Conservation (phyloP, 257 asterid genomes). For the Sherardia arvensis region DNA sequence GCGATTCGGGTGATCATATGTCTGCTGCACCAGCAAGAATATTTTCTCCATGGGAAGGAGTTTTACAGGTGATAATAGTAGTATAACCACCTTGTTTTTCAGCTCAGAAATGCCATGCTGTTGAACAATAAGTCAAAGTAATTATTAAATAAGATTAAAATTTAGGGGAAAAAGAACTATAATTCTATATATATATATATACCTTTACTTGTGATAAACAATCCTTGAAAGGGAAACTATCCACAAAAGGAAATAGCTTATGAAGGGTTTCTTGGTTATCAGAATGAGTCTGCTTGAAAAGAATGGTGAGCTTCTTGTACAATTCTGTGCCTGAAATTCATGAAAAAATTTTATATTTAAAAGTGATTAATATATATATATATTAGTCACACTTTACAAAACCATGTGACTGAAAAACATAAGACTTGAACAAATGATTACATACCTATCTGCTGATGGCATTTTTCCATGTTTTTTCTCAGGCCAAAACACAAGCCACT, state of each 20-base stretch:
- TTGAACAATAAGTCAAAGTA: slow-evolving; percentile 7
- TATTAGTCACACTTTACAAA: background rate
- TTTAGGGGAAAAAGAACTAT: background rate
- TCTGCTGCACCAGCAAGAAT: slow-evolving; percentile 41
- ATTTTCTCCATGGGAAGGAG: slow-evolving; percentile 40
- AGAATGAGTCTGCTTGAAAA: slow-evolving; percentile 27
- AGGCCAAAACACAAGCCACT: slow-evolving; percentile 32
- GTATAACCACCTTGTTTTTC: slow-evolving; percentile 50
- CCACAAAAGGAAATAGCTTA: slow-evolving; percentile 34
- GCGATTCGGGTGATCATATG: slow-evolving; percentile 25
- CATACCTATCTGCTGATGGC: slow-evolving; percentile 52
- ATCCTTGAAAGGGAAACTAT: slow-evolving; percentile 39
- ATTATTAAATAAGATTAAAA: background rate
- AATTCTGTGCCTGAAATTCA: slow-evolving; percentile 43
- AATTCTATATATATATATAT: no score
- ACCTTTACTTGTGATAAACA: slow-evolving; percentile 36
- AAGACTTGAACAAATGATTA: background rate
- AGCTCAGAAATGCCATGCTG: slow-evolving; percentile 47
- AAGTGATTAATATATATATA: no score
- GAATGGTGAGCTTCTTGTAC: slow-evolving; percentile 31
- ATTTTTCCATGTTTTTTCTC: slow-evolving; percentile 21
- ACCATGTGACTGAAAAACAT: background rate
- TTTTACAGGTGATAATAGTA: slow-evolving; percentile 57
- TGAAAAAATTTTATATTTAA: no score
- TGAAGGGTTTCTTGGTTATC: slow-evolving; percentile 51